These are phyloP conservation scores for Zygosaccharomyces pseudobailii DNA, from an alignment of 1,139 yeast species.

Conservation along the genomic window DNA sequence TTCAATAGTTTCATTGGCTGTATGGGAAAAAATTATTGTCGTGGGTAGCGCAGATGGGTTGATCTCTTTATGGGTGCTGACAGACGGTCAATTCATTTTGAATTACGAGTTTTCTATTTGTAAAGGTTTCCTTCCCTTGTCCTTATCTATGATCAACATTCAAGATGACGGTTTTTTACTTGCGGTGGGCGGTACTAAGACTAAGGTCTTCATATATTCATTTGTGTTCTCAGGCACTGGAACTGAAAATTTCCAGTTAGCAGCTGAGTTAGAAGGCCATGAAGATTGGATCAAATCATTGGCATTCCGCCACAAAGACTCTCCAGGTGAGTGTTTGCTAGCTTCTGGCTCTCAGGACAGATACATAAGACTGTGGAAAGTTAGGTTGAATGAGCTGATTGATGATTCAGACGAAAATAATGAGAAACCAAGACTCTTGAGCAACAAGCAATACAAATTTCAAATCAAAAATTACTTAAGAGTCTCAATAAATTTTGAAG, in stretches of 20 bases:
- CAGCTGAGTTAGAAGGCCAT: slow-evolving; percentile 70
- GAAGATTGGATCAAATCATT: slow-evolving; percentile 90
- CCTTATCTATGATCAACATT: slow-evolving; percentile 51
- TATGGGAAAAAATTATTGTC: slow-evolving; percentile 39
- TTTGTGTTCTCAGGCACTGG: slow-evolving; percentile 33
- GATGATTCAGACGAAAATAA: slow-evolving; percentile 55
- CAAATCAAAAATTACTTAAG: slow-evolving; percentile 34
- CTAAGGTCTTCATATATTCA: slow-evolving; percentile 52
- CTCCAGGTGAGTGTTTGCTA: slow-evolving; percentile 49
- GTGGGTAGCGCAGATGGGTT: slow-evolving; percentile 68
- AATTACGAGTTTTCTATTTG: slow-evolving; percentile 40
- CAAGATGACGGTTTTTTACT: slow-evolving; percentile 42
- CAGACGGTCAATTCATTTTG: slow-evolving; percentile 26
- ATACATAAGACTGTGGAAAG: slow-evolving; percentile 81
- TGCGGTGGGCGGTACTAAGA: slow-evolving; percentile 77
- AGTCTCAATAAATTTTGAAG: slow-evolving; percentile 72
- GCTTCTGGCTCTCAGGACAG: slow-evolving; percentile 91
- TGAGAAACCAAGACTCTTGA: slow-evolving; percentile 48
- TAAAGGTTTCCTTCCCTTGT: slow-evolving; percentile 58
- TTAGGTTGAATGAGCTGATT: slow-evolving; percentile 53
- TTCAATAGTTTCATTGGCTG: slow-evolving; percentile 47
- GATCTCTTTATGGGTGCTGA: slow-evolving; percentile 47
- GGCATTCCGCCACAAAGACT: slow-evolving; percentile 48
- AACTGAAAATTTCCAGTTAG: slow-evolving; percentile 34
- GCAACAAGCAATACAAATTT: slow-evolving; percentile 63